Base-by-base conservation (phyloP, 2,329 filamentous ascomycete species). In the Penicillium sp. region DNA sequence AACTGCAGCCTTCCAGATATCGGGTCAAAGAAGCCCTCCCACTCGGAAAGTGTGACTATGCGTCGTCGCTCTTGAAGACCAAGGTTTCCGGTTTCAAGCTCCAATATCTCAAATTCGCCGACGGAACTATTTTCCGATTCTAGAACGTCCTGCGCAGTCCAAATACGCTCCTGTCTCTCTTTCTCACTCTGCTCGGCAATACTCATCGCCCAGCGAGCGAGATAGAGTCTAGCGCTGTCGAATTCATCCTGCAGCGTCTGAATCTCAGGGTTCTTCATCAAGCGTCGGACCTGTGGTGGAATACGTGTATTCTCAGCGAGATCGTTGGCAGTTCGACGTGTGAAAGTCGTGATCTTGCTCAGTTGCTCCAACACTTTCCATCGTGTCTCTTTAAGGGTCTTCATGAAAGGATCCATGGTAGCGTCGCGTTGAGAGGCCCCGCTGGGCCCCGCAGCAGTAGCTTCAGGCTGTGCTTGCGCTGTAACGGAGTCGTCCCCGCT, bases 281-380 rank as follows among this genome's bases (percentile, higher is more conserved):
- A 65, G 35, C 87, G 79, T 57, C 84, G 79, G 20, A 98, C 80
- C 63, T 96, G 91, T 0, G 89, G 89, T 5, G 94, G 94, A 27
- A 98, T 64, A 48, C 87, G 90, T 10, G 88, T 87, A 62, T 95
- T 95, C 15, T 98, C 91, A 23, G 88, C 81, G 31, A 97, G 80
- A 34, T 94, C 89, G 56, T 95, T 88, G 0, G 93, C 93, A 0
- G 94, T 94, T 45, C 91, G 79, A 40, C 90, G 75, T 0, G 93
- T 96, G 58, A 98, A 96, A 0, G 89, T 97, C 1, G 93, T 98
- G 32, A 98, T 93, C 63, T 94, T 93, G 69, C 89, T 94, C 58
- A 98, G 86, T 64, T 94, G 93, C 67, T 98, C 93, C 71, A 98
- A 79, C 41, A 98, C 83, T 51, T 87, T 96, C 93, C 93, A 98